Conservation (phyloP, 441 rosid species). For the Dalechampia spathulata region DNA sequence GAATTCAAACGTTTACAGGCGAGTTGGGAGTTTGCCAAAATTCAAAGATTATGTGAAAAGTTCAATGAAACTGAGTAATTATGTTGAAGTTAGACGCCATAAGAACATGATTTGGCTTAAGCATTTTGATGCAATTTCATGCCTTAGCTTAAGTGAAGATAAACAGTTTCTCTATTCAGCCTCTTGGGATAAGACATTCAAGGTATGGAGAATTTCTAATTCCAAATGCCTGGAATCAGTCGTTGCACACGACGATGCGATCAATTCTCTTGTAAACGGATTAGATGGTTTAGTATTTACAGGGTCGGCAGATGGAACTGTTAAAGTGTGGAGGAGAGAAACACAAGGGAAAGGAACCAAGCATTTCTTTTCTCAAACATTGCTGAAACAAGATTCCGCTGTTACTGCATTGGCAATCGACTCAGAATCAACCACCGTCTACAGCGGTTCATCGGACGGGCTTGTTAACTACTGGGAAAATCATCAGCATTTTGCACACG, state of each 20-base stretch:
- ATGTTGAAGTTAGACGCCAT: constrained; percentile 40
- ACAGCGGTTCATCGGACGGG: constrained; percentile 90
- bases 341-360: constrained; percentile 78
- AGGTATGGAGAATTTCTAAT: constrained; percentile 68
- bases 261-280: constrained; percentile 58
- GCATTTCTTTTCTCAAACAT: constrained; percentile 72
- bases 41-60: constrained; percentile 47
- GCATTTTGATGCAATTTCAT: constrained; percentile 75
- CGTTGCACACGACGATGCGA: constrained; percentile 73
- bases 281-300: constrained; percentile 80
- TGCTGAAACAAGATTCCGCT: constrained; percentile 77
- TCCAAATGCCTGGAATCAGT: constrained; percentile 71
- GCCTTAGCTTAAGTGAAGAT: constrained; percentile 71
- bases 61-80: constrained; percentile 55
- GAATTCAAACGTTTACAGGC: constrained; percentile 35
- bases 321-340: constrained; percentile 89
- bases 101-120: constrained; percentile 43
- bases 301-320: constrained; percentile 84
- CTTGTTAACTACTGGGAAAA: constrained; percentile 77
- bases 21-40: constrained; percentile 58
- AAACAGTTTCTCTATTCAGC: constrained; percentile 50
- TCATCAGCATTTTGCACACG: constrained; percentile 43
- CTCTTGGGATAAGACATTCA: constrained; percentile 86
- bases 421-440: constrained; percentile 45
- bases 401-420: constrained; percentile 62